These are phyloP conservation scores for Cyclotella distinguenda DNA, from an alignment of 108 stramenopile species.

Conservation along the genomic window DNA sequence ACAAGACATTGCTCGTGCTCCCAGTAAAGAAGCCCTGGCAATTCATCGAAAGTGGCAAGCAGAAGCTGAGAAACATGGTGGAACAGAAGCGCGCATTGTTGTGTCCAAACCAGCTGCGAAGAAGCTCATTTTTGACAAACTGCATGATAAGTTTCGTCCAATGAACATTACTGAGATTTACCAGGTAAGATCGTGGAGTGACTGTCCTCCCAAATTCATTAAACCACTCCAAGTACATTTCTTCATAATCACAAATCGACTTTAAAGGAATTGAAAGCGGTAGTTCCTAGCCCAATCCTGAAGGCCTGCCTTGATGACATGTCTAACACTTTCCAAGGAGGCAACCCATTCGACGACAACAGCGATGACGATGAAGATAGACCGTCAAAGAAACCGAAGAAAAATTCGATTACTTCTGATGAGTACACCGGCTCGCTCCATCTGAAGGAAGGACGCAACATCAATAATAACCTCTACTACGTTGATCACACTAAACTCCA, in stretches of 20 bases:
- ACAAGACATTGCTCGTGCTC: background rate
- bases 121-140: conserved; percentile 68
- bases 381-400: conserved; percentile 24
- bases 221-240: background rate
- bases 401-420: conserved; percentile 25
- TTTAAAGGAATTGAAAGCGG: conserved; percentile 45
- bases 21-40: conserved; percentile 21
- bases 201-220: background rate
- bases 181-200: conserved; percentile 38
- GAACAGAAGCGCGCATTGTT: conserved; percentile 59
- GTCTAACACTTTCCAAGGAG: conserved; percentile 39
- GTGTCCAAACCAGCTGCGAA: conserved; percentile 69
- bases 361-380: conserved; percentile 58
- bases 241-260: background rate
- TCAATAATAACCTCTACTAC: conserved; percentile 68
- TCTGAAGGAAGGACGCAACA: conserved; percentile 66
- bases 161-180: conserved; percentile 80
- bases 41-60: conserved; percentile 72
- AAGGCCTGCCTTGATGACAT: conserved; percentile 69
- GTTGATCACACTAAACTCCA: conserved; percentile 64
- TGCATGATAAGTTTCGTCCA: conserved; percentile 68
- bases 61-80: conserved; percentile 64
- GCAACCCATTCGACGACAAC: conserved; percentile 51
- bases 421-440: conserved; percentile 57
- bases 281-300: conserved; percentile 68